Evolutionary conservation across 352 stramenopile genomes (phyloP).

Genomic region (Globisporangium iwayamae): DNA sequence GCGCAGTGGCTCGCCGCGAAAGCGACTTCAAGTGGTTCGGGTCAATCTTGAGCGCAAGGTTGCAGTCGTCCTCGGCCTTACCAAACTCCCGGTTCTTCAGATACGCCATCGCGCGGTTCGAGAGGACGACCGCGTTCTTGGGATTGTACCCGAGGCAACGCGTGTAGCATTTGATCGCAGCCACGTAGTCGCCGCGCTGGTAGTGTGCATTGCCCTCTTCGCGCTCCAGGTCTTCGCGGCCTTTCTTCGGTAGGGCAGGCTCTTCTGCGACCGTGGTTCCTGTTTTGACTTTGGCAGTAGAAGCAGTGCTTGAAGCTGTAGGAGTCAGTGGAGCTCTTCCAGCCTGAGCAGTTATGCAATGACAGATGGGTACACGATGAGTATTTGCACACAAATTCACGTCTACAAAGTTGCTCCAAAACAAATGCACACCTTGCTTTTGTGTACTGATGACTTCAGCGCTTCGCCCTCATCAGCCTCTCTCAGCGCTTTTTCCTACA

Average conservation of each 20-base stretch:
- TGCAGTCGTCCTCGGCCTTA: conserved; percentile 89
- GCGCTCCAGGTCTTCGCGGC: conserved; percentile 69
- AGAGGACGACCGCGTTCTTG: conserved; percentile 72
- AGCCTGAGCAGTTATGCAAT: background rate
- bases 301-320: background rate
- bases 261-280: background rate
- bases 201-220: conserved; percentile 93
- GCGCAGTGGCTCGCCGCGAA: conserved; percentile 74
- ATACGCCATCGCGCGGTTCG: conserved; percentile 90
- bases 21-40: conserved; percentile 84
- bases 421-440: background rate
- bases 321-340: background rate
- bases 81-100: conserved; percentile 85
- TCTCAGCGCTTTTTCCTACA: conserved; percentile 44
- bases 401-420: background rate
- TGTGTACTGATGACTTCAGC: background rate
- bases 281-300: background rate
- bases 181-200: conserved; percentile 79
- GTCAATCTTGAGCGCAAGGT: conserved; percentile 77
- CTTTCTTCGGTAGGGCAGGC: conserved; percentile 13
- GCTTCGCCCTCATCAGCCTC: conserved; percentile 32
- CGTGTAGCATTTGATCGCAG: conserved; percentile 89
- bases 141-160: conserved; percentile 70
- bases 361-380: background rate
- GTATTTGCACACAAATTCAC: background rate